phyloP scores from a whole-genome alignment of 2,329 filamentous ascomycete genomes.

The Alternaria sp. region DNA sequence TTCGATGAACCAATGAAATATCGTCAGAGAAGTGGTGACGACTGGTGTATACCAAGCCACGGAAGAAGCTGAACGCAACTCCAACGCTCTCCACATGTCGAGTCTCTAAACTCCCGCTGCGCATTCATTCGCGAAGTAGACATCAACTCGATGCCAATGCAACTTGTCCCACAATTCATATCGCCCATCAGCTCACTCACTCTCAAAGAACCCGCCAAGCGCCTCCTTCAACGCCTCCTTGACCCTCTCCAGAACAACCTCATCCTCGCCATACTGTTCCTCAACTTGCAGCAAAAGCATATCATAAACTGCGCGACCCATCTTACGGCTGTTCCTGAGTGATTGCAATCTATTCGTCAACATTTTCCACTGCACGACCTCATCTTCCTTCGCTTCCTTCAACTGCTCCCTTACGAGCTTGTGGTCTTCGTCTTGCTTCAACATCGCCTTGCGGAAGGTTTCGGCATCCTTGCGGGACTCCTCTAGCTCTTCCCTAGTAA shows the following conservation, averaged over 20 bases:
- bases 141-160: background rate
- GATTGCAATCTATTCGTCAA: background rate
- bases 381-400: background rate
- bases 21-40: background rate
- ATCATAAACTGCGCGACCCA: background rate
- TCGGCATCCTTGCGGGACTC: background rate
- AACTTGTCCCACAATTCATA: background rate
- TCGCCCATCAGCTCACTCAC: background rate
- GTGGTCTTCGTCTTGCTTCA: background rate
- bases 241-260: background rate
- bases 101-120: background rate
- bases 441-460: background rate
- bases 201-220: background rate
- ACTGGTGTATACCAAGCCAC: background rate
- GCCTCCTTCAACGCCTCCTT: background rate
- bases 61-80: background rate
- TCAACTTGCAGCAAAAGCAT: background rate
- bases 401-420: background rate
- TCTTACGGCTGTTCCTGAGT: background rate
- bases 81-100: background rate
- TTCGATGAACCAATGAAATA: background rate
- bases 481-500: background rate
- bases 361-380: background rate
- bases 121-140: background rate
- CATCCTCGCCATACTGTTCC: background rate